Evolutionary conservation across 2,329 filamentous ascomycete genomes (phyloP), one percentile per base, ranked within the genome.

Genomic region (Stagonosporopsis tanaceti): DNA sequence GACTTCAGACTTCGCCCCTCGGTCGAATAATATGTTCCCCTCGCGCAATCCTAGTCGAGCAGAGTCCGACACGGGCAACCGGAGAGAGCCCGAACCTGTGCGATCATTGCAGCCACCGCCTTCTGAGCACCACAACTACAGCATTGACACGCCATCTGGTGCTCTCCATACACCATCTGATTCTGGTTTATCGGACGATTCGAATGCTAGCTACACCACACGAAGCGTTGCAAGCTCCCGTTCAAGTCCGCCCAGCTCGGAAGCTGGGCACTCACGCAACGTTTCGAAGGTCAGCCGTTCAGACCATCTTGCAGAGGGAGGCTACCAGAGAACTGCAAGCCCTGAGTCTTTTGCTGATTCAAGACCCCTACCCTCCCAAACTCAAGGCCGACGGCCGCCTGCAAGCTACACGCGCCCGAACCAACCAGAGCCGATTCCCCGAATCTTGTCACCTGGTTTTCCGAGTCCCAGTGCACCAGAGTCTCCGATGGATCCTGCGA

Each of bases 401-500:
- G 59, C 53, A 41, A 67, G 63, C 47, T 65, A 62, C 41, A 65
- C 59, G 38, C 65, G 66, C 35, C 57, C 64, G 17, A 67, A 62
- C 53, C 55, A 51, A 24, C 58, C 70, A 22, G 67, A 68, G 38
- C 60, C 67, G 20, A 55, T 66, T 22, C 54, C 67, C 22, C 66
- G 58, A 40, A 58, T 69, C 27, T 46, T 66, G 22, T 66, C 66
- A 32, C 66, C 70, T 44, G 64, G 62, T 24, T 61, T 46, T 9
- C 50, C 59, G 14, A 52, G 68, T 32, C 59, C 60, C 8, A 63
- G 66, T 22, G 57, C 64, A 34, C 75, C 71, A n/a, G 72, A 76
- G 42, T 78, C 74, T 4, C 76, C 76, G 15, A 66, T 78, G 62
- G 76, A 78, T 45, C 76, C 76, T 9, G 76, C 76, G 2, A 76